phyloP scores from a whole-genome alignment of 1,139 yeast species.

The Pichia terricola region DNA sequence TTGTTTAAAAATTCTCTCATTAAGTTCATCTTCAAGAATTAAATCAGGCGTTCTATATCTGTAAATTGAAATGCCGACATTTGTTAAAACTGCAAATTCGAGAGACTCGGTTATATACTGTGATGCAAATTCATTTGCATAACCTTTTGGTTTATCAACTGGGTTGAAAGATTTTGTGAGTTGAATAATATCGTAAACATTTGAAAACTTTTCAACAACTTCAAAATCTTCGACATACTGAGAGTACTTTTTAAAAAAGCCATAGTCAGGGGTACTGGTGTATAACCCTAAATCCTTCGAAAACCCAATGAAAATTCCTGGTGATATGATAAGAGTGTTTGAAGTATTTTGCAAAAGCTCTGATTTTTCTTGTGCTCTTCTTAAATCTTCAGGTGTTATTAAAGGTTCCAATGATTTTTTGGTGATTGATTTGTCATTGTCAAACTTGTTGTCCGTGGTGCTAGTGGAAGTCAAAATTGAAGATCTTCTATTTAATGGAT shows the following conservation, averaged over 20 bases:
- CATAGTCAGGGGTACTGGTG: slow-evolving; percentile 76
- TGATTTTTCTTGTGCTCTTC: slow-evolving; percentile 25
- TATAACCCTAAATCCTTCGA: slow-evolving; percentile 39
- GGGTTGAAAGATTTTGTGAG: slow-evolving; percentile 66
- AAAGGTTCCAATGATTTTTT: slow-evolving; percentile 17
- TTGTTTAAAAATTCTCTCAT: slow-evolving; percentile 38
- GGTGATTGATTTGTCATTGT: slow-evolving; percentile 16
- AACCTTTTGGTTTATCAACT: slow-evolving; percentile 65
- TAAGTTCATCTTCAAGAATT: slow-evolving; percentile 58
- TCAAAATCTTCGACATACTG: slow-evolving; percentile 78
- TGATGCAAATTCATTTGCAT: slow-evolving; percentile 73
- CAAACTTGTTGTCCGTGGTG: not conserved
- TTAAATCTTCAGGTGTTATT: slow-evolving; percentile 23
- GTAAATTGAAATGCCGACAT: slow-evolving; percentile 66
- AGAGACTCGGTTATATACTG: slow-evolving; percentile 61
- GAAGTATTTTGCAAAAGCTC: slow-evolving; percentile 36
- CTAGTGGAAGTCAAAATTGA: no score
- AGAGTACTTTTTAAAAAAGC: slow-evolving; percentile 61
- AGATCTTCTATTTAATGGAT: no score
- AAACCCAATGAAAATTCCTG: slow-evolving; percentile 64
- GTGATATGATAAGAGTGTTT: slow-evolving; percentile 53
- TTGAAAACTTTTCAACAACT: slow-evolving; percentile 47
- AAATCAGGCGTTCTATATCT: slow-evolving; percentile 74
- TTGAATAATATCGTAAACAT: slow-evolving; percentile 67
- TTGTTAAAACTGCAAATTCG: slow-evolving; percentile 74